Evolutionary conservation across 192 early-diverging fungal species (phyloP).

Genomic region (Entrophospora sp.): DNA sequence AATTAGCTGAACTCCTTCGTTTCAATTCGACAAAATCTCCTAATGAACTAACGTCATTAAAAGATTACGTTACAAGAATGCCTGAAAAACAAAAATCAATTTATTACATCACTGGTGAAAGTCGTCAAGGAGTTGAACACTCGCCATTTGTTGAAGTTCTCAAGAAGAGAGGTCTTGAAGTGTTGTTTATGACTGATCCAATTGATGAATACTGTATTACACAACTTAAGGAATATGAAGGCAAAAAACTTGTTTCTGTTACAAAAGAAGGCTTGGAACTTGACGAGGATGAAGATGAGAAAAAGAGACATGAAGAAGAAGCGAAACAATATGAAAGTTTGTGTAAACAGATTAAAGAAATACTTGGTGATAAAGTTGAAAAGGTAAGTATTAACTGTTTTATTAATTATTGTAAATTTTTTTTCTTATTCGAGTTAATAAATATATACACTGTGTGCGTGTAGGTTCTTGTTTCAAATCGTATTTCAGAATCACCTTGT

Average conservation of each 20-base stretch:
- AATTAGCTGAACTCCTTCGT: constrained; percentile 94
- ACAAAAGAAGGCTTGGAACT: constrained; percentile 97
- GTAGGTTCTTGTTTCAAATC: constrained; percentile 59
- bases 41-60: constrained; percentile 94
- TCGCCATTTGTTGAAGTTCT: constrained; percentile 97
- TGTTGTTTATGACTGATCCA: constrained; percentile 96
- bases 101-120: too few species aligned
- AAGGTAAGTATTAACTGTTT: constrained; percentile 40
- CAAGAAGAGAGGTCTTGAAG: constrained; percentile 99
- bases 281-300: constrained; percentile 98
- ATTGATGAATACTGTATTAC: constrained; percentile 98
- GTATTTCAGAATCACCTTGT: too few species aligned
- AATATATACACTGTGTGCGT: background rate
- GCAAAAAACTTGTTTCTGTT: constrained; percentile 99
- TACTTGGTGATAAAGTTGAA: constrained; percentile 98
- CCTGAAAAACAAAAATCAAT: too few species aligned
- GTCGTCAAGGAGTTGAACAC: constrained; percentile 89
- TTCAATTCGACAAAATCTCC: constrained; percentile 98
- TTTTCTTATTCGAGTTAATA: too few species aligned
- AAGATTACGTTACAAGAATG: too few species aligned
- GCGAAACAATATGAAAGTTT: constrained; percentile 86
- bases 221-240: constrained; percentile 98
- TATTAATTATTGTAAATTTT: background rate
- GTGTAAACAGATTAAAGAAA: constrained; percentile 91
- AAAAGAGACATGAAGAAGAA: constrained; percentile 87